These are phyloP conservation scores for Salpingoeca rosetta DNA, from an alignment of 78 protist species.

Conservation along the genomic window DNA sequence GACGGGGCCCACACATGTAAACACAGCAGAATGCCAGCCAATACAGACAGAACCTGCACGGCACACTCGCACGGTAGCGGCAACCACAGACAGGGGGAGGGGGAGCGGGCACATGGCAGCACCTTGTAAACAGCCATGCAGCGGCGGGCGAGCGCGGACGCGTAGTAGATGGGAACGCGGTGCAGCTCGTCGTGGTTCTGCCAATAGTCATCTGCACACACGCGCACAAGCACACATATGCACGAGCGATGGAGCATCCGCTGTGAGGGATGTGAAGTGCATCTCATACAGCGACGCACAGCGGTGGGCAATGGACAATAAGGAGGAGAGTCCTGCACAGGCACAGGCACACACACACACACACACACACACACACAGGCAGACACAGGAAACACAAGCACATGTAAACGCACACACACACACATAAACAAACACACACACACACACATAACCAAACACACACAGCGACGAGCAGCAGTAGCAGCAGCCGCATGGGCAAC, in stretches of 20 bases:
- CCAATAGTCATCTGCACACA: slow-evolving; percentile 24
- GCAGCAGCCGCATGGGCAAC: slow-evolving; percentile 4
- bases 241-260: neutral
- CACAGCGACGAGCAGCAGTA: slow-evolving; percentile 28
- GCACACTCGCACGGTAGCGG: no score
- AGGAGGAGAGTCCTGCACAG: neutral
- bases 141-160: slow-evolving; percentile 71
- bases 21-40: no score
- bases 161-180: slow-evolving; percentile 78
- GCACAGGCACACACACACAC: slow-evolving; percentile 60
- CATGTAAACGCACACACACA: slow-evolving; percentile 56
- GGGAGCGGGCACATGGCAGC: no score
- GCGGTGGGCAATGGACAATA: no score
- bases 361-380: no score
- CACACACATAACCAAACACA: slow-evolving; percentile 54
- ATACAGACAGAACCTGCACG: no score
- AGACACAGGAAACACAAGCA: no score
- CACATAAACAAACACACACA: no score
- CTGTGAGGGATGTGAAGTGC: no score
- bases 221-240: neutral
- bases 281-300: no score
- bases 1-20: no score
- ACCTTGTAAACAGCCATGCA: slow-evolving; percentile 70
- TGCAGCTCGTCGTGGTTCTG: slow-evolving; percentile 62
- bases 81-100: no score